Evolutionary conservation across 352 stramenopile species (phyloP).

Genomic region (Globisporangium acanthophoron): DNA sequence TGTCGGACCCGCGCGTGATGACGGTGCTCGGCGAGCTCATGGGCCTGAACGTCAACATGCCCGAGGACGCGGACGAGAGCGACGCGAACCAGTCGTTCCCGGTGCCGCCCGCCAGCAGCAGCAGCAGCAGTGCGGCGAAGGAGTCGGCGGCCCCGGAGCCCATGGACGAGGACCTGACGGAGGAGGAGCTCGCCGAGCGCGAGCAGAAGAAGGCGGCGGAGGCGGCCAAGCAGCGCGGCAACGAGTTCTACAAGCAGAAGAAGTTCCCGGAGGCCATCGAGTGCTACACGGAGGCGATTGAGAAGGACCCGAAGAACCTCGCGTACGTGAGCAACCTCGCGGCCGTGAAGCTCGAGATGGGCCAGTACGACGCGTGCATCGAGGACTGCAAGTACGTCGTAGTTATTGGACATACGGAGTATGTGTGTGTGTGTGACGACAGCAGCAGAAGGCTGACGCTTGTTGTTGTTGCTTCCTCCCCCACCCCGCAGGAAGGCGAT

Average conservation of each 20-base stretch:
- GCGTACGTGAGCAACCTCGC: conserved; percentile 97
- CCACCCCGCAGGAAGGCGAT: conserved; percentile 81
- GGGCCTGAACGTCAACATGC: conserved; percentile 76
- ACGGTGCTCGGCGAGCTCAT: conserved; percentile 84
- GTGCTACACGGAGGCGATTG: conserved; percentile 96
- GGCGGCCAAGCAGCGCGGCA: conserved; percentile 93
- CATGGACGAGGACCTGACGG: conserved; percentile 82
- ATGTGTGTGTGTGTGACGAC: neutral
- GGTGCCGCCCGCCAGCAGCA: conserved; percentile 10
- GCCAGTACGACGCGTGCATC: conserved; percentile 94
- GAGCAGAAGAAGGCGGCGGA: conserved; percentile 69
- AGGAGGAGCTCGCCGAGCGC: conserved; percentile 75
- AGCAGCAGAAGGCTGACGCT: too few species aligned
- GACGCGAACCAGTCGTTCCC: conserved; percentile 15
- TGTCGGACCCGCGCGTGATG: conserved; percentile 83
- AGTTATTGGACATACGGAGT: neutral
- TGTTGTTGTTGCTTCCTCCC: conserved; percentile 1
- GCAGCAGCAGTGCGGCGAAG: conserved; percentile 16
- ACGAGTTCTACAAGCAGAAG: conserved; percentile 97
- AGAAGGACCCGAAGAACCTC: conserved; percentile 95
- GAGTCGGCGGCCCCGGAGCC: conserved; percentile 48
- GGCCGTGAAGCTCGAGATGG: conserved; percentile 95
- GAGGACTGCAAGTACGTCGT: conserved; percentile 81
- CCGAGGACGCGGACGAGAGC: conserved; percentile 44
- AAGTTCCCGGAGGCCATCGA: conserved; percentile 92